A percentile compares a stretch with the other conserved stretches of the same genome.
Conservation (phyloP, 2,329 filamentous ascomycete genomes). For the Nannizzia gypsea region DNA sequence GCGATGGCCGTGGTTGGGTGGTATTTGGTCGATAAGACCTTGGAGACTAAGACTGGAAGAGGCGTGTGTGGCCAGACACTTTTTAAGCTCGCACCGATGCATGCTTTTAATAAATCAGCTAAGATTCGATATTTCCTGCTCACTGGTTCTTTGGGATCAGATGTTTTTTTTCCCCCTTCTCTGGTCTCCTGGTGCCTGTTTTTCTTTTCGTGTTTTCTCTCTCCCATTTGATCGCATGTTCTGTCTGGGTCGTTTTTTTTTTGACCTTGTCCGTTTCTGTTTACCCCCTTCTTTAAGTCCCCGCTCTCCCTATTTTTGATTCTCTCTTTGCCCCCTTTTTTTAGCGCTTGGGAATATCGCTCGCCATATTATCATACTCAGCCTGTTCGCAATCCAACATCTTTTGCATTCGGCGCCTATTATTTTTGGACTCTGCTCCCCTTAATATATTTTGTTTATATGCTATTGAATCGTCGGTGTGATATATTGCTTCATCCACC, state of each 20-base stretch:
- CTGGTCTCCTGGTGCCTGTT: not conserved
- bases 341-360: not conserved
- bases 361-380: not conserved
- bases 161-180: not conserved
- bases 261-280: not conserved
- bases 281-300: not conserved
- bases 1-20: not conserved
- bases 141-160: not conserved
- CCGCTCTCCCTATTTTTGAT: not conserved
- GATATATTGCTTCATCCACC: not conserved
- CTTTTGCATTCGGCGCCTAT: not conserved
- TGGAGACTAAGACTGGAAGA: not conserved
- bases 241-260: not conserved
- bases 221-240: not conserved
- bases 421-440: not conserved
- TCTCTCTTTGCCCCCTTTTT: not conserved
- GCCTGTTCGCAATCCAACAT: not conserved
- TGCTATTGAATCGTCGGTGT: not conserved
- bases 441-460: not conserved
- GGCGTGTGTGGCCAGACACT: not conserved
- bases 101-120: not conserved
- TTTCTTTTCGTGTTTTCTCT: not conserved
- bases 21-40: not conserved
- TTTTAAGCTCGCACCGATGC: not conserved
- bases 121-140: constrained; percentile 1